Evolutionary conservation across 306 rosid genomes (phyloP).

Genomic region (Sophora flavescens): DNA sequence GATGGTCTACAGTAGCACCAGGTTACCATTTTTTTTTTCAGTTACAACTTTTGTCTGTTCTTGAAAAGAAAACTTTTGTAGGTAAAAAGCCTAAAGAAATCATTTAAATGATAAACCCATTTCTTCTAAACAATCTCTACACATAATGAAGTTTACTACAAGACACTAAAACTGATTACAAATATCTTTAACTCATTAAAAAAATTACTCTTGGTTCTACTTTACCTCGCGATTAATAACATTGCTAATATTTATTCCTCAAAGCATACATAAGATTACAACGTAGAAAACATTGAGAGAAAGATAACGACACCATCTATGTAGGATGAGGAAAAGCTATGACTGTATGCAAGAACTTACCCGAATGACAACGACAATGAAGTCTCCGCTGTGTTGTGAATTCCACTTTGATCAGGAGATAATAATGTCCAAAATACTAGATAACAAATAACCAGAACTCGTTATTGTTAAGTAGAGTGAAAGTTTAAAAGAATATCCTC

Average conservation of each 20-base stretch:
- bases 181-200: neutral
- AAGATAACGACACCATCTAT: neutral
- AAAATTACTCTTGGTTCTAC: conserved; percentile 3
- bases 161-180: neutral
- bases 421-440: conserved; percentile 77
- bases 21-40: no score
- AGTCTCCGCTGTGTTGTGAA: conserved; percentile 71
- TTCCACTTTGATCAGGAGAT: conserved; percentile 73
- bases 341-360: conserved; percentile 45
- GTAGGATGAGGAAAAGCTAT: conserved; percentile 5
- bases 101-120: neutral
- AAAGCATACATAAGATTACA: conserved; percentile 25
- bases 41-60: neutral
- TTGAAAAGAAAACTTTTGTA: neutral
- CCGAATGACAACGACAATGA: conserved; percentile 80
- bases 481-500: neutral
- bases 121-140: neutral
- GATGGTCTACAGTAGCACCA: no score
- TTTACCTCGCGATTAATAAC: conserved; percentile 22
- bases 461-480: conserved; percentile 32
- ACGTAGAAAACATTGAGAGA: neutral
- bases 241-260: conserved; percentile 26
- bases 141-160: conserved; percentile 1
- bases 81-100: neutral
- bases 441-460: conserved; percentile 37